Evolutionary conservation across 2,329 filamentous ascomycete genomes (phyloP), one percentile per base, ranked within the genome.

Genomic region (Aspergillus novofumigatus): DNA sequence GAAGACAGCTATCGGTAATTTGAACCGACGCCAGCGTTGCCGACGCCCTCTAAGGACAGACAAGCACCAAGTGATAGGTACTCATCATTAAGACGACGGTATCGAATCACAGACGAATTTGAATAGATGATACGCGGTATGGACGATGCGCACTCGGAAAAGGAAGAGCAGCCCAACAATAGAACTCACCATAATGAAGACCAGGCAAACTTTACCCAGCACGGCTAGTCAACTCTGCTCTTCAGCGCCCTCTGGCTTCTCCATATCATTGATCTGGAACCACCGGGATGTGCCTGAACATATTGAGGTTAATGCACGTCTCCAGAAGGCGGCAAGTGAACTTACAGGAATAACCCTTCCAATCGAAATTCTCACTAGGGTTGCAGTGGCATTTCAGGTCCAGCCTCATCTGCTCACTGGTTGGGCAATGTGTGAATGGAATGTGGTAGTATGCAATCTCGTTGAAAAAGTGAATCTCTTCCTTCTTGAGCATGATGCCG

Each of bases 401-500:
- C 55, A 92, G 75, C 63, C 92, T 86, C 54, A 84, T 86, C 77
- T 96, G 83, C 77, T 97, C 91, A 54, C 89, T 90, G 0, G 92
- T 96, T 2, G 94, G 94, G 76, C 94, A 99, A 77, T 99, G 94
- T 4, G 92, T 97, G 74, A 99, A 99, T 23, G 94, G 94, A 25
- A 97, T 90, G 73, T 99, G 94, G 77, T 92, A 97, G 78, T 99
- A 99, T 58, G 91, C 93, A 68, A 99, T 99, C 70, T 99, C 93
- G 76, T 99, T 91, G 81, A 97, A 99, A 81, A 99, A 99, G 75
- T 99, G 94, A 61, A 99, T 86, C 74, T 99, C 87, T 51, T 94
- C 89, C 80, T 96, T 97, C 75, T 90, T 88, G 62, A 99, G 82
- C 75, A 97, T 83, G 44, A 99, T 79, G 59, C 84, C 84, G 3